A percentile compares a stretch with the other conserved stretches of the same genome.
phyloP scores from a whole-genome alignment of 1,284 basidiomycete species.

The Wolfiporia cocos region DNA sequence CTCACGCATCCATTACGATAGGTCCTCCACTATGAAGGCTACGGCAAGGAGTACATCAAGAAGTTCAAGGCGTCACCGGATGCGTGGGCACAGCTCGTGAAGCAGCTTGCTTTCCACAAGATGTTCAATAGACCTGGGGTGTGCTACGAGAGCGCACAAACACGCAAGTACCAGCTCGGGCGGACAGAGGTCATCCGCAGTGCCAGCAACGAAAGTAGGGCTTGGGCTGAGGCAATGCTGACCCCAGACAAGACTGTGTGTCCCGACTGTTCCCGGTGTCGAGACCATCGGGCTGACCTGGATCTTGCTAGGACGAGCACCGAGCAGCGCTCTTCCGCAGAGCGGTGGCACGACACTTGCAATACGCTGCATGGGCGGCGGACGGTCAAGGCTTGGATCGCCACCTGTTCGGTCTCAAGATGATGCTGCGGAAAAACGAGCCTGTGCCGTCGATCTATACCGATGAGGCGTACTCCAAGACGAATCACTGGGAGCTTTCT shows the following conservation, averaged over 20 bases:
- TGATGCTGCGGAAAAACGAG: constrained; percentile 75
- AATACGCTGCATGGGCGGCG: constrained; percentile 88
- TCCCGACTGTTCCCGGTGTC: constrained; percentile 4
- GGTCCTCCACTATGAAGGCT: constrained; percentile 87
- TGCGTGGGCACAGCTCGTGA: constrained; percentile 92
- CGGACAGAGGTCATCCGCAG: constrained; percentile 94
- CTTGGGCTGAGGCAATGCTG: constrained; percentile 88
- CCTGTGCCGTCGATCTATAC: constrained; percentile 72
- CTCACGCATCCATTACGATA: constrained; percentile 16
- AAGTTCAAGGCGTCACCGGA: constrained; percentile 88
- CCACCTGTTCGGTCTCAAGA: constrained; percentile 92
- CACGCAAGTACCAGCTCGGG: constrained; percentile 87
- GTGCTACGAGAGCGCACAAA: constrained; percentile 94
- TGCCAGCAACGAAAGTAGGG: constrained; percentile 78
- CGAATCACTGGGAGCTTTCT: constrained; percentile 87
- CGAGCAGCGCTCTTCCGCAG: constrained; percentile 71
- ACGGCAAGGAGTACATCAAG: constrained; percentile 91
- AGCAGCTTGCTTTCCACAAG: constrained; percentile 94
- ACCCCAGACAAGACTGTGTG: constrained; percentile 48
- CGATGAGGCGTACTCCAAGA: constrained; percentile 70
- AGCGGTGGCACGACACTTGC: constrained; percentile 79
- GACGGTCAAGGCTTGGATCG: constrained; percentile 95
- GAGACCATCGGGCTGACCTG: constrained; percentile 15
- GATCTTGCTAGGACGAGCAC: constrained; percentile 48
- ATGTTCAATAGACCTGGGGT: constrained; percentile 76